Percentiles rank a stretch among this genome's conserved stretches.
phyloP scores from a whole-genome alignment of 2,329 filamentous ascomycete genomes.

The Davidsoniella eucalypti region DNA sequence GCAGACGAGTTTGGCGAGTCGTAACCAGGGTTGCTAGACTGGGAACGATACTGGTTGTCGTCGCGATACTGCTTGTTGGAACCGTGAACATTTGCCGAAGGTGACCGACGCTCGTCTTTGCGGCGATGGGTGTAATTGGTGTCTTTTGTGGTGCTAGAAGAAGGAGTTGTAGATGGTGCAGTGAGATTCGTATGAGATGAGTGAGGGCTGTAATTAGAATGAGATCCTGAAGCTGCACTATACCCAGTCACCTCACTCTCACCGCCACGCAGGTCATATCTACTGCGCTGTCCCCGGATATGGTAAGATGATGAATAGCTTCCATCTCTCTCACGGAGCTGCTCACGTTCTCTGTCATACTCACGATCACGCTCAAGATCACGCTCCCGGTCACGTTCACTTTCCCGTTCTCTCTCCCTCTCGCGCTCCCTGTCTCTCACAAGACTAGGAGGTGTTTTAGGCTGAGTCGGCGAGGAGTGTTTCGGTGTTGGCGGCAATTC shows the following conservation, averaged over 20 bases:
- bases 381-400: not conserved
- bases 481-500: constrained; percentile 6
- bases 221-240: not conserved
- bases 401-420: no score
- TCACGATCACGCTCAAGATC: not conserved
- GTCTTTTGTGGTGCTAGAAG: constrained; percentile 1
- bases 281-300: constrained; percentile 6
- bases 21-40: constrained; percentile 8
- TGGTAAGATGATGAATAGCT: constrained; percentile 3
- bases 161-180: not conserved
- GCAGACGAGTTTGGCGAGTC: constrained; percentile 4
- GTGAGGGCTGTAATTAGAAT: constrained; percentile 4
- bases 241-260: constrained; percentile 2
- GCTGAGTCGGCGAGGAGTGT: constrained; percentile 1
- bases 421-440: not conserved
- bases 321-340: constrained; percentile 1
- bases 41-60: constrained; percentile 6
- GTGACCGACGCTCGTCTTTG: constrained; percentile 5
- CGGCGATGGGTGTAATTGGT: constrained; percentile 1
- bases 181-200: constrained; percentile 1
- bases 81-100: constrained; percentile 2
- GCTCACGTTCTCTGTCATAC: constrained; percentile 2
- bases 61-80: constrained; percentile 2
- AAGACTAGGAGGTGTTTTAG: constrained; percentile 3
- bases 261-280: constrained; percentile 2